Base-by-base conservation (phyloP, 805 yeast genomes). In the Saccharomyces jurei region DNA sequence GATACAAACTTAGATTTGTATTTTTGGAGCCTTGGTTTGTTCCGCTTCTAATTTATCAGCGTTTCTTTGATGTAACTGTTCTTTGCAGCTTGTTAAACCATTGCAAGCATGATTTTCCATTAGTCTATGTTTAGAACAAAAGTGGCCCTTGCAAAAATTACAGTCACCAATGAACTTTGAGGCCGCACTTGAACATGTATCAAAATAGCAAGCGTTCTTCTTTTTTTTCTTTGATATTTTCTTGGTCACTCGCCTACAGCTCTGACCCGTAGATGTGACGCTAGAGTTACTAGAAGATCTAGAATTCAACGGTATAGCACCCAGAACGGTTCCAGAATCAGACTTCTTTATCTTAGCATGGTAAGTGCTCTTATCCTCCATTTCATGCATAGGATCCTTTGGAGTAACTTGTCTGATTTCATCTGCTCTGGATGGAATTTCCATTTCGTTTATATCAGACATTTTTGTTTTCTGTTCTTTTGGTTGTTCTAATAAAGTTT, bases 111-210 rank as follows among this genome's bases (percentile, higher is more conserved):
- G 97, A 69, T 84, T 89, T 71, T 89, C 97, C 72, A 90, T 76
- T 54, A 89, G 75, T 54, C 97, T 79, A 73, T 89, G 97, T 64
- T 86, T 86, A 31, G 92, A 85, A 71, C 97, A 89, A 70, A 82
- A 89, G 64, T 84, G 86, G 48, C 96, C 95, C 50, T 81, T 81
- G 70, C 97, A 89, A 66, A 84, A 86, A 52, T 83, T 79, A 70
- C 97, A 89, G 68, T 85, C 90, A 50, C 97, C 97, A 48, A 88
- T 80, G 50, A 80, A 78, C 26, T 82, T 74, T 51, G 79, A 70
- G 0, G 91, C 88, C 11, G 81, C 74, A n/a, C 85, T 77, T 22
- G 78, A 74, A 71, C 96, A 89, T 29, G 74, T 64, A 31, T 70
- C 71, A 68, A 81, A 82, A 25, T 83, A 73, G 69, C 83, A 79